These are phyloP conservation scores for Xylariomycetidae sp. DNA, from an alignment of 2,329 filamentous ascomycete genomes.

Conservation along the genomic window DNA sequence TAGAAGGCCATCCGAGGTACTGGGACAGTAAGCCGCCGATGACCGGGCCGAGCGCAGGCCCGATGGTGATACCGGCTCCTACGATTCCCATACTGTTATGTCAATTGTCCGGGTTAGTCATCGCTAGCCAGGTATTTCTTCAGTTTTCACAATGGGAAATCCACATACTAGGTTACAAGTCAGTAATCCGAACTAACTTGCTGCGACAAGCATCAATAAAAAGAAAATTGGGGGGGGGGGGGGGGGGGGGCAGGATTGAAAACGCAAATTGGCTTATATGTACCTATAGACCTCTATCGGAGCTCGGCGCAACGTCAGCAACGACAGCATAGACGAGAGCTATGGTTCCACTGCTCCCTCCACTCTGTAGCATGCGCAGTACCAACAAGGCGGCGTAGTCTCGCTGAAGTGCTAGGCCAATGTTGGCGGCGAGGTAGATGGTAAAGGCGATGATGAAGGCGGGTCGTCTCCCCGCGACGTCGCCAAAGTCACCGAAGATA, in stretches of 20 bases:
- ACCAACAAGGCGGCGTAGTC: slow-evolving; percentile 55
- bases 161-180: too few relatives aligned
- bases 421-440: slow-evolving; percentile 55
- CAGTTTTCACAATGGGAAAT: too few relatives aligned
- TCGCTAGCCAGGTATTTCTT: too few relatives aligned
- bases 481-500: slow-evolving; percentile 58
- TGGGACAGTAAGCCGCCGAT: slow-evolving; percentile 60
- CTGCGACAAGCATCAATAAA: too few relatives aligned
- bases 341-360: slow-evolving; percentile 64
- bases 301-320: slow-evolving; percentile 64
- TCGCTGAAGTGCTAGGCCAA: slow-evolving; percentile 54
- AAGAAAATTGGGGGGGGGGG: too few relatives aligned
- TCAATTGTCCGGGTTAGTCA: too few relatives aligned
- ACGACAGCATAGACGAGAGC: slow-evolving; percentile 68
- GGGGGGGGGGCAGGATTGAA: too few relatives aligned
- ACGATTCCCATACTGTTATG: slow-evolving; percentile 66
- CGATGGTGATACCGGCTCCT: slow-evolving; percentile 53
- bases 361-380: slow-evolving; percentile 58
- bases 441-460: slow-evolving; percentile 54
- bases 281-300: slow-evolving; percentile 70
- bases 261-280: too few relatives aligned
- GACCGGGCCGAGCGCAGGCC: slow-evolving; percentile 52
- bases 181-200: too few relatives aligned
- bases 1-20: slow-evolving; percentile 61
- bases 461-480: slow-evolving; percentile 56